Evolutionary conservation across 352 stramenopile species (phyloP).

Genomic region (Pelagophyceae sp.): DNA sequence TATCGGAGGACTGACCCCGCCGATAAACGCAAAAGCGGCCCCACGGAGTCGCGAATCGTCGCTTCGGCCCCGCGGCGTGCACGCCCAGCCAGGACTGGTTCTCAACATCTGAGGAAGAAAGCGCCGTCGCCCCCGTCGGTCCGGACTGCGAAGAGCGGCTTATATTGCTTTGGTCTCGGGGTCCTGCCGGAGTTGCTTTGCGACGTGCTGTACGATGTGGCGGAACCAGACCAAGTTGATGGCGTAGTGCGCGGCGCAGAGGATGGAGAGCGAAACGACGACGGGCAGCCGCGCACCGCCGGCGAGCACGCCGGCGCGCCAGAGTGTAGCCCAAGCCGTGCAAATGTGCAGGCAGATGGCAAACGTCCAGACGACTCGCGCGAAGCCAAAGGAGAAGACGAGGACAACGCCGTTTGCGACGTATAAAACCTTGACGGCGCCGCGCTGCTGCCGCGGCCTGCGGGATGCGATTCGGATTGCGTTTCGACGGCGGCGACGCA

Average conservation of each 20-base stretch:
- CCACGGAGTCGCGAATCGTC: no score
- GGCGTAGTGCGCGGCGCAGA: background rate
- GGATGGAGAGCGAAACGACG: background rate
- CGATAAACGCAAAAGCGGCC: no score
- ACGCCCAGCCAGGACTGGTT: no score
- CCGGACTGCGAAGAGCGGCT: background rate
- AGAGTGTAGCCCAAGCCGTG: background rate
- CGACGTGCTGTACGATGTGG: background rate
- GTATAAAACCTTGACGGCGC: background rate
- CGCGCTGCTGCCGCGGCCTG: background rate
- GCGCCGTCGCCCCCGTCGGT: no score
- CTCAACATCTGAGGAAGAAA: no score
- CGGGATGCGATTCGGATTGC: background rate
- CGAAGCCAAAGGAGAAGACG: background rate
- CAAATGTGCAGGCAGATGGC: background rate
- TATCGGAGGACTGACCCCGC: no score
- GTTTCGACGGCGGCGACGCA: background rate
- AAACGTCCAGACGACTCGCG: background rate
- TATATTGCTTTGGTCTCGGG: background rate
- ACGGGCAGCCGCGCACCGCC: background rate
- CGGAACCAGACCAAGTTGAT: constrained; percentile 2
- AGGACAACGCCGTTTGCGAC: background rate
- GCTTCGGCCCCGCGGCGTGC: no score
- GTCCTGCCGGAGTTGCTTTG: background rate
- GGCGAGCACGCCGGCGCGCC: background rate